These are phyloP conservation scores for Ustilaginoidea virens DNA, from an alignment of 2,329 filamentous ascomycete genomes.

Conservation along the genomic window DNA sequence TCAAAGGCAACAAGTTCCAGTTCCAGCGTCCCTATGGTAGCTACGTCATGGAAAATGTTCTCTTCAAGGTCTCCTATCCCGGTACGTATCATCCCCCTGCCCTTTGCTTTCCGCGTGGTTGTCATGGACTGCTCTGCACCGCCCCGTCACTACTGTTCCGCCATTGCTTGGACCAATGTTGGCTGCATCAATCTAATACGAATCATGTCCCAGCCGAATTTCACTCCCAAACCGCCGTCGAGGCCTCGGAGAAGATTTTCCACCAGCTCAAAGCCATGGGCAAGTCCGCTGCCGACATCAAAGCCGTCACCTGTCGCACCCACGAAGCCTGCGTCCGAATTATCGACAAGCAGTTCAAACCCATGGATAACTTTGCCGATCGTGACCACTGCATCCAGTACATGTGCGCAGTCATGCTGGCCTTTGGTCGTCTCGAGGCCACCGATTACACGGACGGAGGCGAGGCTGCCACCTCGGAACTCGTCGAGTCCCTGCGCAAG, in stretches of 20 bases:
- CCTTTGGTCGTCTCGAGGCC: constrained; percentile 84
- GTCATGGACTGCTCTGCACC: too few relatives aligned
- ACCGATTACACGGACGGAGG: constrained; percentile 86
- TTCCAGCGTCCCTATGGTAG: constrained; percentile 94
- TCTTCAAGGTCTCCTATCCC: constrained; percentile 99
- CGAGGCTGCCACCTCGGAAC: constrained; percentile 77
- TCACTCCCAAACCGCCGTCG: constrained; percentile 96
- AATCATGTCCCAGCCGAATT: constrained; percentile 54
- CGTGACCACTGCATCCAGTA: constrained; percentile 99
- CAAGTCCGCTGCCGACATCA: constrained; percentile 89
- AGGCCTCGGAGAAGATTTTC: constrained; percentile 82
- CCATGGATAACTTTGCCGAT: constrained; percentile 99
- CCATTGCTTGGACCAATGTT: too few relatives aligned
- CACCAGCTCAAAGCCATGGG: constrained; percentile 67
- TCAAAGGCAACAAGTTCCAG: constrained; percentile 88
- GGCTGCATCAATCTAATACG: background rate
- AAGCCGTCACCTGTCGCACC: constrained; percentile 82
- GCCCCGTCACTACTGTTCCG: too few relatives aligned
- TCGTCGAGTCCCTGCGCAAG: constrained; percentile 82
- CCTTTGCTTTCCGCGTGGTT: background rate
- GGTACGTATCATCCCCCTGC: constrained; percentile 37
- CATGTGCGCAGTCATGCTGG: constrained; percentile 95
- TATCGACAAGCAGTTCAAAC: constrained; percentile 99
- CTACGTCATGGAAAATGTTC: constrained; percentile 99
- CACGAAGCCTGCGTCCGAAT: constrained; percentile 98